Conservation (phyloP, 148 eudicot species). For the Nyssa sinensis region DNA sequence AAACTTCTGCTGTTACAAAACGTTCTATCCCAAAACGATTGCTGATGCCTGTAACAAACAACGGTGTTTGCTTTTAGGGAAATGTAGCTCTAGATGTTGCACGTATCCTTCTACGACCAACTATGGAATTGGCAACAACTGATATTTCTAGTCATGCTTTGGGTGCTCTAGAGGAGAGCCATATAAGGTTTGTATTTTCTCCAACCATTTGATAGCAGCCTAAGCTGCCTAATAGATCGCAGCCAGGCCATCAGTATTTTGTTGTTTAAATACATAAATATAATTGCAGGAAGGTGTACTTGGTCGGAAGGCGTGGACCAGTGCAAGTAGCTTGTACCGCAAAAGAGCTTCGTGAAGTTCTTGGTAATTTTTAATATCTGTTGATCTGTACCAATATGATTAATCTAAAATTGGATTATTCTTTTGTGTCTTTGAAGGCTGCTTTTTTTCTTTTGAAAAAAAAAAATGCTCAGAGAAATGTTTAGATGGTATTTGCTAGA, state of each 20-base stretch:
- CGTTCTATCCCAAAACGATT: neutral
- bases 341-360: constrained; percentile 91
- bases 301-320: constrained; percentile 99
- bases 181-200: constrained; percentile 59
- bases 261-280: constrained; percentile 16
- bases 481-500: neutral
- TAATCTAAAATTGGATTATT: no score
- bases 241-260: no score
- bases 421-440: no score
- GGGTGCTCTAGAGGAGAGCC: constrained; percentile 68
- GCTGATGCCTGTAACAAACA: constrained; percentile 1
- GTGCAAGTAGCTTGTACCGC: constrained; percentile 98
- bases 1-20: neutral
- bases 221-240: neutral
- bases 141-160: constrained; percentile 85
- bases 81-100: constrained; percentile 99
- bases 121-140: constrained; percentile 68
- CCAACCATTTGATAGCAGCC: constrained; percentile 2
- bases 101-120: constrained; percentile 71
- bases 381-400: no score
- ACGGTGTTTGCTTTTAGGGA: constrained; percentile 48
- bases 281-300: constrained; percentile 68
- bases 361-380: constrained; percentile 62
- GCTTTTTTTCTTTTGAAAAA: no score
- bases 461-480: neutral